A percentile compares a stretch with the other conserved stretches of the same genome.
Conservation (phyloP, 305 asterid genomes). For the Solanum chacoense region DNA sequence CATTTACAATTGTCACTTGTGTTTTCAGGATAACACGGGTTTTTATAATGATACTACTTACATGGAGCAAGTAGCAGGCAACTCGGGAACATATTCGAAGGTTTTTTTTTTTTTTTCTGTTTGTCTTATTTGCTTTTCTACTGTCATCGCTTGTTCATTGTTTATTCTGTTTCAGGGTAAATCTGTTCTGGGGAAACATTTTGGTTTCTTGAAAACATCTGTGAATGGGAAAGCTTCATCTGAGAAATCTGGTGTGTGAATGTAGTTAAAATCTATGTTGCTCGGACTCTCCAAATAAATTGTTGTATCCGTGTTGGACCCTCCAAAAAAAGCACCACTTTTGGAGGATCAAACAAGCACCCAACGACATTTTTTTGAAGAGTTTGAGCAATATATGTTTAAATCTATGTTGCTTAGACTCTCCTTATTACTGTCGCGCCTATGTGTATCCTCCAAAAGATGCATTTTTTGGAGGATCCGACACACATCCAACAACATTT, state of each 20-base stretch:
- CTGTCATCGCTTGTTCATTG: not conserved
- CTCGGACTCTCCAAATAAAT: not conserved
- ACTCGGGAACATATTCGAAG: constrained; percentile 30
- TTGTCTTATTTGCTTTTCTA: not conserved
- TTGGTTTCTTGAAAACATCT: constrained; percentile 46
- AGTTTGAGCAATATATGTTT: not conserved
- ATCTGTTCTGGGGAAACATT: constrained; percentile 42
- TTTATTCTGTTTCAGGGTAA: constrained; percentile 31
- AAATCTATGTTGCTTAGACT: not conserved
- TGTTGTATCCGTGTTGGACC: not conserved
- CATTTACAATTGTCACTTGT: not conserved
- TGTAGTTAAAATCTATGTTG: not conserved
- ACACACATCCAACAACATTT: not conserved
- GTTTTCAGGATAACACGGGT: constrained; percentile 40
- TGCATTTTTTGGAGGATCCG: not conserved
- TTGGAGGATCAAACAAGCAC: not conserved
- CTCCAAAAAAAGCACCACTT: not conserved
- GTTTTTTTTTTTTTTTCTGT: not conserved
- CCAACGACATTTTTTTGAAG: not conserved
- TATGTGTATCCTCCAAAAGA: not conserved
- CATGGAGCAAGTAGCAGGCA: constrained; percentile 23
- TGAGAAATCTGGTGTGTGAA: constrained; percentile 33
- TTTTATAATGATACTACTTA: constrained; percentile 15
- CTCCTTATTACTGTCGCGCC: not conserved
- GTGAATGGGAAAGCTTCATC: constrained; percentile 29